Evolutionary conservation across 2,329 filamentous ascomycete species (phyloP).

Genomic region (Aspergillus ochraceus): DNA sequence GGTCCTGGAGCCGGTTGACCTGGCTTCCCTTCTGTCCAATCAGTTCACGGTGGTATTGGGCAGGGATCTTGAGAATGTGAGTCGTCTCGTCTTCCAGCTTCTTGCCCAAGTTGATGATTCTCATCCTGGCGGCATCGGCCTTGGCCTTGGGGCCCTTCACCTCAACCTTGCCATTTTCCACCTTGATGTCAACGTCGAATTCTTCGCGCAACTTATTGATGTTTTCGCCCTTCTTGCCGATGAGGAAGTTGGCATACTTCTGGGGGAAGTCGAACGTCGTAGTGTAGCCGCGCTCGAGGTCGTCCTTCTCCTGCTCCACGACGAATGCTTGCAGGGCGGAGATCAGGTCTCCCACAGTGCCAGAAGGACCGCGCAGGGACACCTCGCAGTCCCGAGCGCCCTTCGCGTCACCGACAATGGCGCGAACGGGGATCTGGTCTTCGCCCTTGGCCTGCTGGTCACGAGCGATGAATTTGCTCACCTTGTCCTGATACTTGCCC

Average conservation of each 20-base stretch:
- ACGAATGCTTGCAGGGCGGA: constrained; percentile 76
- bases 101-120: constrained; percentile 77
- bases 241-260: constrained; percentile 85
- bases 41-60: constrained; percentile 89
- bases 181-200: constrained; percentile 76
- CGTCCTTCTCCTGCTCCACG: constrained; percentile 84
- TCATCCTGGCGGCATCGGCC: constrained; percentile 78
- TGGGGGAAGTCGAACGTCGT: constrained; percentile 90
- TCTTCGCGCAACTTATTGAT: constrained; percentile 69
- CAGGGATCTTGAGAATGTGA: constrained; percentile 82
- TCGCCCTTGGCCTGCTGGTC: constrained; percentile 54
- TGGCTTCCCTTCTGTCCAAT: constrained; percentile 86
- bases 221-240: constrained; percentile 66
- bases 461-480: constrained; percentile 58
- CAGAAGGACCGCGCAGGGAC: constrained; percentile 73
- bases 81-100: constrained; percentile 89
- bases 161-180: constrained; percentile 91
- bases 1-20: constrained; percentile 87
- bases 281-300: constrained; percentile 88
- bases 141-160: constrained; percentile 95
- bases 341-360: constrained; percentile 69
- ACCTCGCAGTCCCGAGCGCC: constrained; percentile 49
- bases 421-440: constrained; percentile 58
- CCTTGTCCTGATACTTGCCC: constrained; percentile 64
- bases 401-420: constrained; percentile 47